Conservation (phyloP, 148 eudicot species). For the Salicornia ramosissima region DNA sequence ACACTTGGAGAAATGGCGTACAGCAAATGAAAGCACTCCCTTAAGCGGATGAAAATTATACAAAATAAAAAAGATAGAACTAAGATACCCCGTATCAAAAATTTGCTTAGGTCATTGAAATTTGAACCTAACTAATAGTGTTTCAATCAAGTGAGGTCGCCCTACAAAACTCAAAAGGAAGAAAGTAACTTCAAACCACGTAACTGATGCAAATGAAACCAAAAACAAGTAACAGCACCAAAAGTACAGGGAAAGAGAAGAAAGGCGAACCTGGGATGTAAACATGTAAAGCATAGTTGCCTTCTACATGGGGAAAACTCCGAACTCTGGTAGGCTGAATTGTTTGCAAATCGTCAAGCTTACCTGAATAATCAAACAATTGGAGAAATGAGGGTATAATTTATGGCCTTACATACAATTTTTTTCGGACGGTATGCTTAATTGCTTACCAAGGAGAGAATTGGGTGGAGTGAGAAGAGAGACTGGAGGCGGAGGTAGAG, state of each 20-base stretch:
- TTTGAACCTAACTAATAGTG: too few relatives aligned
- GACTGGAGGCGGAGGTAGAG: constrained; percentile 80
- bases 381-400: constrained; percentile 7
- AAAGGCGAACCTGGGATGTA: constrained; percentile 63
- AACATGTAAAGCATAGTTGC: constrained; percentile 89
- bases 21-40: too few relatives aligned
- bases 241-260: neutral
- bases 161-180: too few relatives aligned
- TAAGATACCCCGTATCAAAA: too few relatives aligned
- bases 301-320: constrained; percentile 83
- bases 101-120: too few relatives aligned
- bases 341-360: constrained; percentile 33
- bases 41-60: too few relatives aligned
- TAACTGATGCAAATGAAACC: neutral
- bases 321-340: constrained; percentile 53
- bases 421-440: neutral
- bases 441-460: constrained; percentile 37
- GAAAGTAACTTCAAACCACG: too few relatives aligned
- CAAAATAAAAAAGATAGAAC: too few relatives aligned
- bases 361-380: constrained; percentile 38
- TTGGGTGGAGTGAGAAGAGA: constrained; percentile 66
- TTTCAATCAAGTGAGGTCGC: too few relatives aligned
- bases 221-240: neutral
- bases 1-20: too few relatives aligned
- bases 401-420: neutral